Percentiles rank a stretch among this genome's conserved stretches.
Conservation (phyloP, 495 filamentous ascomycete species). For the Glutinoglossum americanum region DNA sequence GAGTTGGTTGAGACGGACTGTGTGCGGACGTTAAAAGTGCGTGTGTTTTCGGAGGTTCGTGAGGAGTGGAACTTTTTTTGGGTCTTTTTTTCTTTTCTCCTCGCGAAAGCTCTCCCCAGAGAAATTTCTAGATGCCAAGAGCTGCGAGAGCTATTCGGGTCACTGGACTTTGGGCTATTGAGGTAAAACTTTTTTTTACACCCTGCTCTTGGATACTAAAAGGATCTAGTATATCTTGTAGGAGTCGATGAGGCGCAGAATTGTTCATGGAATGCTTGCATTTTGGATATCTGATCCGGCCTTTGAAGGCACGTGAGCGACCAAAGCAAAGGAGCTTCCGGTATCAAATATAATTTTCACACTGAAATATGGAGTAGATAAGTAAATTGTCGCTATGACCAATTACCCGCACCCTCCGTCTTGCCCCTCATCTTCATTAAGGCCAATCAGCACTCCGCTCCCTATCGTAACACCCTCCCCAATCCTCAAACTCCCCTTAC, state of each 20-base stretch:
- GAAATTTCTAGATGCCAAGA: constrained; percentile 2
- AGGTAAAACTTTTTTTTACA: no score
- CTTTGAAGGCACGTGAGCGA: no score
- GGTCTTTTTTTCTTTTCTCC: not conserved
- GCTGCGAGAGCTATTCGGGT: not conserved
- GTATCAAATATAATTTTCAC: no score
- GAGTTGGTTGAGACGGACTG: not conserved
- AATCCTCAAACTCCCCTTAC: constrained; percentile 3
- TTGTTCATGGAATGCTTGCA: no score
- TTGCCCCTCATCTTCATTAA: not conserved
- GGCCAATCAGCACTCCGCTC: not conserved
- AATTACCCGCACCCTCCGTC: not conserved
- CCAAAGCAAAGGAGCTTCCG: no score
- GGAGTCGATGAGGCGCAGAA: no score
- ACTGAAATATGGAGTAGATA: not conserved
- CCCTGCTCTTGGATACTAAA: no score
- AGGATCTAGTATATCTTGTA: no score
- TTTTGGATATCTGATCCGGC: no score
- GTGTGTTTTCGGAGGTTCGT: not conserved
- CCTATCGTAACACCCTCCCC: constrained; percentile 5
- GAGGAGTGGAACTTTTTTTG: not conserved
- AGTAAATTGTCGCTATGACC: not conserved
- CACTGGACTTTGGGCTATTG: no score
- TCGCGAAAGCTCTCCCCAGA: not conserved
- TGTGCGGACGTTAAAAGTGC: not conserved